Evolutionary conservation across 257 asterid species (phyloP).

Genomic region (Solanum lignicaule): DNA sequence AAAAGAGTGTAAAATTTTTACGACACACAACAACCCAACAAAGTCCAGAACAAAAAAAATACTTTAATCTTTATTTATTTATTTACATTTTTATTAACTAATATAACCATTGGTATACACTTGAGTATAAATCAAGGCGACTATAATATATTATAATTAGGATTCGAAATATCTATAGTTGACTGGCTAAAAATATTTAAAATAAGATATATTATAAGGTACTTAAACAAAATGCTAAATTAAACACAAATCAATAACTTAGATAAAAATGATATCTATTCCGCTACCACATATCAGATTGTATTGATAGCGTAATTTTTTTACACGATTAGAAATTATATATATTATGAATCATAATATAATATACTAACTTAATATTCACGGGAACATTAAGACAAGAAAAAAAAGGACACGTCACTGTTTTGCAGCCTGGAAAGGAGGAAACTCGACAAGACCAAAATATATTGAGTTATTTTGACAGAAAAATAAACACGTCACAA

Average conservation of each 20-base stretch:
- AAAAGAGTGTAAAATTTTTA: too few relatives aligned
- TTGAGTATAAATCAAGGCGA: not conserved
- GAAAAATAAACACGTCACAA: not conserved
- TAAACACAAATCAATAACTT: not conserved
- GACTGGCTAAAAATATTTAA: not conserved
- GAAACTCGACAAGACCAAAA: not conserved
- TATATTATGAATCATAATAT: not conserved
- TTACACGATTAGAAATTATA: not conserved
- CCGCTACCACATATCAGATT: not conserved
- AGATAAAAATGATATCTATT: not conserved
- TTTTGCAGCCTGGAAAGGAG: not conserved
- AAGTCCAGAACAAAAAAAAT: not conserved
- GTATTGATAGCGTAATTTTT: not conserved
- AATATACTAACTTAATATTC: not conserved
- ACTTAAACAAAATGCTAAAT: not conserved
- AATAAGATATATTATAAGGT: not conserved
- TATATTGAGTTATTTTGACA: not conserved
- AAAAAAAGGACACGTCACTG: not conserved
- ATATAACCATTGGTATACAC: not conserved
- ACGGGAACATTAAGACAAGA: not conserved
- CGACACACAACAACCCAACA: not conserved
- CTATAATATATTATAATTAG: not conserved
- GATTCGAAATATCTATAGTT: not conserved
- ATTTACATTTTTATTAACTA: too few relatives aligned
- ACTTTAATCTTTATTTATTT: too few relatives aligned